Evolutionary conservation across 257 asterid genomes (phyloP).

Genomic region (Solanum chiquidenum): DNA sequence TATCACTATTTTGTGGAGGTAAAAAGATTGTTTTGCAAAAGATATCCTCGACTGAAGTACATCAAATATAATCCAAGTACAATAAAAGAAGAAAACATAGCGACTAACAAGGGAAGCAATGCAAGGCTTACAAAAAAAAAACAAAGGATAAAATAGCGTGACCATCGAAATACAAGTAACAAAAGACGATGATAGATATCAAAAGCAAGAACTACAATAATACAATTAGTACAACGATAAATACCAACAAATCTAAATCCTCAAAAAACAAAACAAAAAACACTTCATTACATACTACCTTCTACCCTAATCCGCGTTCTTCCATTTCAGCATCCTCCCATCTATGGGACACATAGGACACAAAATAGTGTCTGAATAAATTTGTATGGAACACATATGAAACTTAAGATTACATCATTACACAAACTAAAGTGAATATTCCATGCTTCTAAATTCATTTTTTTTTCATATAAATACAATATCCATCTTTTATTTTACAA

Average conservation of each 20-base stretch:
- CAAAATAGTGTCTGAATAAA: neutral
- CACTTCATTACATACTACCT: no score
- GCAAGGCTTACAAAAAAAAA: neutral
- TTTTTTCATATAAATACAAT: neutral
- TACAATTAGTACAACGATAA: no score
- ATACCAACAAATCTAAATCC: no score
- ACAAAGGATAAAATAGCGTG: no score
- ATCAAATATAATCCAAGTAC: neutral
- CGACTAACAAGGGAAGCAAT: neutral
- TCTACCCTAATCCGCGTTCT: neutral
- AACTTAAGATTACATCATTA: neutral
- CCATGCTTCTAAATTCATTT: neutral
- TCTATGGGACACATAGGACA: neutral
- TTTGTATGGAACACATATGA: neutral
- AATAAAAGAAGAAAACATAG: neutral
- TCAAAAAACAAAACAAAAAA: no score
- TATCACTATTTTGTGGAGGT: no score
- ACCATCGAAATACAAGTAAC: no score
- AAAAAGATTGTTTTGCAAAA: neutral
- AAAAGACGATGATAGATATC: no score
- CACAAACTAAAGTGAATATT: neutral
- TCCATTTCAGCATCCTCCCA: rapidly evolving
- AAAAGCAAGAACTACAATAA: no score
- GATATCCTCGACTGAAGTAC: neutral
- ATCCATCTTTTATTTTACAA: neutral